Evolutionary conservation across 352 stramenopile species (phyloP), one percentile per base, ranked within the genome.

Genomic region (Globisporangium nodosum): DNA sequence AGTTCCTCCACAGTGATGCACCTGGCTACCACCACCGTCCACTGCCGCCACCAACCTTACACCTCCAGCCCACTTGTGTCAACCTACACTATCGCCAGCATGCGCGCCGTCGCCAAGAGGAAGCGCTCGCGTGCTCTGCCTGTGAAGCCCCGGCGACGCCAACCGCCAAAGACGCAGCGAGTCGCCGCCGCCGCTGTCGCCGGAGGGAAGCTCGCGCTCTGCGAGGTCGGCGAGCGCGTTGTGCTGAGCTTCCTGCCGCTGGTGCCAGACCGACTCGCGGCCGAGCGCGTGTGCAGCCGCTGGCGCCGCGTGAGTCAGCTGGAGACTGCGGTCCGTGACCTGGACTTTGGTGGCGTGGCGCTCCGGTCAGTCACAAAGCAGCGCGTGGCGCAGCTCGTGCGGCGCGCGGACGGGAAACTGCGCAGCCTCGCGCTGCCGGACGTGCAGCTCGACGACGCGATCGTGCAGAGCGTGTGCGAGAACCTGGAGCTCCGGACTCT

Each of bases 251-350:
- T 87, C 42, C 49, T 91, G 30, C 58, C 71, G 7, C 56, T 74
- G 7, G 48, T 91, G 27, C 77, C 77, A 4, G 72, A 87, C 31
- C 76, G 81, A 13, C 54, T 88, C 24, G 63, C 49, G 5, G 66
- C 64, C n/a, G 81, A 87, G 55, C 47, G 65, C 0, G 78, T 88
- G 30, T 89, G 81, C 60, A 78, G 61, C 56, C 73, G 77, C 48
- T 91, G 81, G 78, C 64, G 67, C 2, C 56, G 45, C 8, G 15
- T 83, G 49, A 87, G 69, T 27, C 67, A 47, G 5, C 64, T 71
- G 2, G 62, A 85, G 5, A 24, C 88, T 11, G 60, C 71, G 9
- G 66, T 86, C 45, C 52, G 56, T 2, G 72, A 77, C 40, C 53
- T 91, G 5, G 75, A 89, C 43, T 86, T 88, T 40, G 64, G 68